phyloP scores from a whole-genome alignment of 2,329 filamentous ascomycete genomes.

The Didymella arachidicola region DNA sequence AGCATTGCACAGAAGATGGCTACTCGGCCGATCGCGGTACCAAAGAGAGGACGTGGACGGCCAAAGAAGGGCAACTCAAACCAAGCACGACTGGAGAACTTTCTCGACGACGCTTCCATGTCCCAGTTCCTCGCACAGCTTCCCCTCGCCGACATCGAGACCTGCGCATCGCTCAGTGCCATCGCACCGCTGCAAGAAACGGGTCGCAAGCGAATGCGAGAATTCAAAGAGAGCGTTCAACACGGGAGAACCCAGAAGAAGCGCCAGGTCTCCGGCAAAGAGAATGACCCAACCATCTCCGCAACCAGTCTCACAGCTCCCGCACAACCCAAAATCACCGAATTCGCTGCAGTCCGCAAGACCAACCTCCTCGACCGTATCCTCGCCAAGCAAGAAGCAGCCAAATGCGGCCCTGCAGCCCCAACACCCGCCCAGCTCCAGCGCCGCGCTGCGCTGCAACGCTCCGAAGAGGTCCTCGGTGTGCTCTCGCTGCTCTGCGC shows the following conservation, averaged over 20 bases:
- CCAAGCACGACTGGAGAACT: constrained; percentile 60
- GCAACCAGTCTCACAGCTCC: constrained; percentile 27
- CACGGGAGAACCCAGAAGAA: constrained; percentile 46
- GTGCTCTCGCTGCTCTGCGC: constrained; percentile 55
- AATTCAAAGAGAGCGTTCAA: constrained; percentile 69
- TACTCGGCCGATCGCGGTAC: constrained; percentile 42
- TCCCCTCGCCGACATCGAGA: constrained; percentile 62
- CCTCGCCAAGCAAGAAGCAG: constrained; percentile 57
- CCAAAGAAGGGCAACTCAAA: constrained; percentile 39
- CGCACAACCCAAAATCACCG: constrained; percentile 47
- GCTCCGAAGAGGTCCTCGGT: constrained; percentile 55
- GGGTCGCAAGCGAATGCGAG: constrained; percentile 73
- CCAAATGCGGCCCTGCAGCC: constrained; percentile 48
- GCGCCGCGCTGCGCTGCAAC: constrained; percentile 57
- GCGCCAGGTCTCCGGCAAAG: constrained; percentile 40
- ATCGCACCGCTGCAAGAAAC: constrained; percentile 67
- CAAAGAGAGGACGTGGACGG: constrained; percentile 47
- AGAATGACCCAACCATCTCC: constrained; percentile 35
- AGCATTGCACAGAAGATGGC: constrained; percentile 36
- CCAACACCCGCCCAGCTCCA: constrained; percentile 54
- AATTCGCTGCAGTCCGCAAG: constrained; percentile 52
- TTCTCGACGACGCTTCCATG: constrained; percentile 45
- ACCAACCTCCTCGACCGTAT: constrained; percentile 60
- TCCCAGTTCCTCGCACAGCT: constrained; percentile 63
- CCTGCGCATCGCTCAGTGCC: constrained; percentile 61